Percentiles rank a stretch among this genome's conserved stretches.
Conservation (phyloP, 345 rosid genomes). For the Abelmoschus esculentus region DNA sequence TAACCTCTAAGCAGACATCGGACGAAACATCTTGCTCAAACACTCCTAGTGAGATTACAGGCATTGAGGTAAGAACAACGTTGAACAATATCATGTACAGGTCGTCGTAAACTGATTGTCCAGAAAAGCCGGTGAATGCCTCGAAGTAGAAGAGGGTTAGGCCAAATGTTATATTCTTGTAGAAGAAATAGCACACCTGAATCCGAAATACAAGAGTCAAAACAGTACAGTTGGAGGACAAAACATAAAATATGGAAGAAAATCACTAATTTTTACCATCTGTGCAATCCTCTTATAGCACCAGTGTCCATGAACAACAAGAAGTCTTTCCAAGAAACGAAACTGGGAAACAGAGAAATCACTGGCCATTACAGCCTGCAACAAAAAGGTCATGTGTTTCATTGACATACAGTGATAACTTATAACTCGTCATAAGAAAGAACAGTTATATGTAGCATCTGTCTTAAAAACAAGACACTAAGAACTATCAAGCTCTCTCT, state of each 20-base stretch:
- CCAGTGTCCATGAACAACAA: neutral
- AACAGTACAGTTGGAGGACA: neutral
- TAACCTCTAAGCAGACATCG: neutral
- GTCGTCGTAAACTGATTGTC: neutral
- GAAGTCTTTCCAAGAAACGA: neutral
- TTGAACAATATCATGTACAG: neutral
- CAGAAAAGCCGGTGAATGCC: neutral
- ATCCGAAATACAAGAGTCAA: neutral
- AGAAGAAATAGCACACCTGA: neutral
- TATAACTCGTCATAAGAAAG: neutral
- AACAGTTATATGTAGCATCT: neutral
- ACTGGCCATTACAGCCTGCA: neutral
- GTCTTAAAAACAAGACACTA: too few species aligned
- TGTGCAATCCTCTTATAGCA: neutral
- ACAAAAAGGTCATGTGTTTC: neutral
- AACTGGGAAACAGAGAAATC: neutral
- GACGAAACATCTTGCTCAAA: neutral
- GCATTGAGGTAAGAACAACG: neutral
- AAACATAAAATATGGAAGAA: neutral
- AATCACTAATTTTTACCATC: neutral
- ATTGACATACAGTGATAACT: neutral
- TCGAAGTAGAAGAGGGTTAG: neutral
- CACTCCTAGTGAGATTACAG: neutral
- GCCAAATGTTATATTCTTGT: neutral
- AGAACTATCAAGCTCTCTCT: too few species aligned